These are phyloP conservation scores for Barnettozyma californica DNA, from an alignment of 805 yeast genomes.

Conservation along the genomic window DNA sequence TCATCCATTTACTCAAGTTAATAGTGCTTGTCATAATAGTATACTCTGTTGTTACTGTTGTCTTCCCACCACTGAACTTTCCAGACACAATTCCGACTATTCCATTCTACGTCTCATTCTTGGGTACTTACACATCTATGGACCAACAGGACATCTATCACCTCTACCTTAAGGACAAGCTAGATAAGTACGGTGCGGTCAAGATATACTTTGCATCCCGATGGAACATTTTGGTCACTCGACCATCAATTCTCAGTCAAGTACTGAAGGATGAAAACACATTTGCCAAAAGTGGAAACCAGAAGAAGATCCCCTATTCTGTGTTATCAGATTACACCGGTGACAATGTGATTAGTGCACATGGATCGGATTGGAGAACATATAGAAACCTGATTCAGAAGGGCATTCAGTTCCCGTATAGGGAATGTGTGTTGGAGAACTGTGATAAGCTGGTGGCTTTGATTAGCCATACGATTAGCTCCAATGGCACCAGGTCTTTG, in stretches of 20 bases:
- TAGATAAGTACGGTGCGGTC: constrained; percentile 52
- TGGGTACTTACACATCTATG: constrained; percentile 36
- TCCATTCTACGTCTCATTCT: constrained; percentile 54
- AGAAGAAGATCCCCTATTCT: constrained; percentile 50
- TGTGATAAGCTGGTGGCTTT: constrained; percentile 29
- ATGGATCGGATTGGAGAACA: constrained; percentile 45
- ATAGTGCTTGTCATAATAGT: background rate
- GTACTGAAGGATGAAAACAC: constrained; percentile 43
- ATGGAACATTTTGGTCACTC: constrained; percentile 52
- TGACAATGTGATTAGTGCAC: constrained; percentile 56
- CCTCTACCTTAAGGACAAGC: constrained; percentile 35
- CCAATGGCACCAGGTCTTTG: background rate
- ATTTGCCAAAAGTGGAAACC: constrained; percentile 57
- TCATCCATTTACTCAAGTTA: constrained; percentile 1
- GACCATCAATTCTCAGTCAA: constrained; percentile 41
- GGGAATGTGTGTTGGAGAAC: constrained; percentile 34
- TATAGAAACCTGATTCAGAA: constrained; percentile 41
- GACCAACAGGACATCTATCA: constrained; percentile 47
- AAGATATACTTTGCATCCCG: constrained; percentile 55
- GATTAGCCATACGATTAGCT: constrained; percentile 18
- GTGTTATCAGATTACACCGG: constrained; percentile 53
- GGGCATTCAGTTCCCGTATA: constrained; percentile 47
- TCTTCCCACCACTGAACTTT: constrained; percentile 44
- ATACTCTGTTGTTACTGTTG: constrained; percentile 9
- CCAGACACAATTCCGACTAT: constrained; percentile 53